Evolutionary conservation across 1,284 basidiomycete species (phyloP).

Genomic region (Ceratobasidium sp.): DNA sequence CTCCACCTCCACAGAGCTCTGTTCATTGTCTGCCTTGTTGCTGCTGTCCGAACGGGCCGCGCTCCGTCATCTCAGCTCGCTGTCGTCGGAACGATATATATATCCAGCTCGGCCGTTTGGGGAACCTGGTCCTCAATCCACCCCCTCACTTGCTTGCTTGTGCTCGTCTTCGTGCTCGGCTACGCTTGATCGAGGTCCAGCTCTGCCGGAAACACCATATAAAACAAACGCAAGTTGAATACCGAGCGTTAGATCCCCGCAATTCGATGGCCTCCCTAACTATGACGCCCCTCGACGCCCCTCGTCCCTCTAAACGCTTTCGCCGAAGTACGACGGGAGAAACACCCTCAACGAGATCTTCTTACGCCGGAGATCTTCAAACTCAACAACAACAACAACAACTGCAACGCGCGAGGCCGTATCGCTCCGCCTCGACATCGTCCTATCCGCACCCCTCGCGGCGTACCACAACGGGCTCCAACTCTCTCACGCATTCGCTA

Average conservation of each 20-base stretch:
- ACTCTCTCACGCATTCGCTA: conserved; percentile 1
- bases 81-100: neutral
- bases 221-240: neutral
- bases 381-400: no score
- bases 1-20: no score
- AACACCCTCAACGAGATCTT: neutral
- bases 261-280: conserved; percentile 20
- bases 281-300: conserved; percentile 18
- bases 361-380: neutral
- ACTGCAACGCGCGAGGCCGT: neutral
- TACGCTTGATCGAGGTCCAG: conserved; percentile 21
- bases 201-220: neutral
- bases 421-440: conserved; percentile 25
- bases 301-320: conserved; percentile 27
- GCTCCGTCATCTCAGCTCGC: conserved; percentile 23
- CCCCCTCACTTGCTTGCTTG: conserved; percentile 37
- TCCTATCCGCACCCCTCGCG: conserved; percentile 11
- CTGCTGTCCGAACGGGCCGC: conserved; percentile 12
- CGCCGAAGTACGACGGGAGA: conserved; percentile 31
- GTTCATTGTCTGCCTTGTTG: neutral
- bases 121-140: conserved; percentile 7
- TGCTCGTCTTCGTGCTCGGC: neutral
- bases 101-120: neutral
- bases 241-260: conserved; percentile 19
- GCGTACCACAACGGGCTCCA: conserved; percentile 13